Conservation (phyloP, 345 rosid species). For the Kandelia obovata region DNA sequence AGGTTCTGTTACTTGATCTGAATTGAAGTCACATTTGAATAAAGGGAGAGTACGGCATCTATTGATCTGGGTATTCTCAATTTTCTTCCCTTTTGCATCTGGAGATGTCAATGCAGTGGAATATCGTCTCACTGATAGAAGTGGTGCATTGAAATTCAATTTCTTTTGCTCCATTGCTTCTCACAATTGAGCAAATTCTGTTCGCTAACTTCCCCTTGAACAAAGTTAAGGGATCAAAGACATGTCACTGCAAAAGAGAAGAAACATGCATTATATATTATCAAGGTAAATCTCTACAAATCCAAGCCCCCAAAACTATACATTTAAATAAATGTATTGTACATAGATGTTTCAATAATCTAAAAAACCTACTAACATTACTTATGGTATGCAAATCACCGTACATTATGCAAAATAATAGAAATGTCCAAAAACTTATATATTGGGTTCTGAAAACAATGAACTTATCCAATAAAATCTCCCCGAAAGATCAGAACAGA, state of each 20-base stretch:
- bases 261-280: not conserved
- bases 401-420: no score
- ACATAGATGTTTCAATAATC: no score
- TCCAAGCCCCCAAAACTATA: not conserved
- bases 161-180: constrained; percentile 62
- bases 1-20: constrained; percentile 67
- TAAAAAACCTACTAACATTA: no score
- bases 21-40: constrained; percentile 25
- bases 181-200: constrained; percentile 7
- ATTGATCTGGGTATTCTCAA: constrained; percentile 23
- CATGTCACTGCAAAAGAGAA: not conserved
- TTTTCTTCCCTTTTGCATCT: constrained; percentile 22
- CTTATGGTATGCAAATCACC: no score
- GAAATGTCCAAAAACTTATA: not conserved
- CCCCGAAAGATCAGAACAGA: not conserved
- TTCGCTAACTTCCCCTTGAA: constrained; percentile 1
- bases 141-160: constrained; percentile 70
- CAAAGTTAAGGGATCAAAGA: constrained; percentile 7
- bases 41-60: constrained; percentile 29
- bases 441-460: constrained; percentile 11
- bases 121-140: constrained; percentile 73
- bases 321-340: not conserved
- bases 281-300: constrained; percentile 7
- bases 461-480: not conserved
- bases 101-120: constrained; percentile 35